Conservation (phyloP, 2,329 filamentous ascomycete genomes). For the Colletotrichum endophyticum region DNA sequence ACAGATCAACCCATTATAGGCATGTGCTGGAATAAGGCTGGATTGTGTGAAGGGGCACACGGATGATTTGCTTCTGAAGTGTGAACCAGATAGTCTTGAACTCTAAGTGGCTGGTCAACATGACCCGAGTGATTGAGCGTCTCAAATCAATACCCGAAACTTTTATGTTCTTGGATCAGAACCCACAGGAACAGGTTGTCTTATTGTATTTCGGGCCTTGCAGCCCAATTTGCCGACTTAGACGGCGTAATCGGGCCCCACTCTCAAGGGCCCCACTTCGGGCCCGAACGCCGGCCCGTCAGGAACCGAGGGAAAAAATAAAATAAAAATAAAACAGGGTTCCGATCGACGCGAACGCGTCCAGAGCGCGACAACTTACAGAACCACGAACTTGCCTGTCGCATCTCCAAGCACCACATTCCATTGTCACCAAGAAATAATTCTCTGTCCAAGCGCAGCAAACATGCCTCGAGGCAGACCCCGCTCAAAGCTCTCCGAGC, state of each 20-base stretch:
- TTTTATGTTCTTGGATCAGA: too few relatives aligned
- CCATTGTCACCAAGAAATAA: not conserved
- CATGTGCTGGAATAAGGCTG: too few relatives aligned
- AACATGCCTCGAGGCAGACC: slow-evolving; percentile 3
- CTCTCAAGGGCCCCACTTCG: not conserved
- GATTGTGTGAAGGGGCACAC: not conserved
- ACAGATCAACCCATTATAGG: too few relatives aligned
- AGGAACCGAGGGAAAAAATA: not conserved
- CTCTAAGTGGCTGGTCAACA: not conserved
- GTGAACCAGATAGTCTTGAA: not conserved
- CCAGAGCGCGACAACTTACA: not conserved
- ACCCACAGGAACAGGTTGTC: too few relatives aligned
- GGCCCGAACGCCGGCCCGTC: not conserved
- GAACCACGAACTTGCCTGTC: not conserved
- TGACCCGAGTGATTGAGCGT: not conserved
- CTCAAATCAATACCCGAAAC: too few relatives aligned
- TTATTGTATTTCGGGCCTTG: not conserved
- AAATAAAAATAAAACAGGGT: not conserved
- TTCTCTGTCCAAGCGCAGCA: not conserved
- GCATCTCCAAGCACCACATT: not conserved
- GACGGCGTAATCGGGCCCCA: not conserved
- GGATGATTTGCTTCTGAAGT: not conserved
- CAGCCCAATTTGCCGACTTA: not conserved
- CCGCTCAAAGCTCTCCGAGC: not conserved
- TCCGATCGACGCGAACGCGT: slow-evolving; percentile 8